Base-by-base conservation (phyloP, 306 rosid species). In the Notholithocarpus densiflorus region DNA sequence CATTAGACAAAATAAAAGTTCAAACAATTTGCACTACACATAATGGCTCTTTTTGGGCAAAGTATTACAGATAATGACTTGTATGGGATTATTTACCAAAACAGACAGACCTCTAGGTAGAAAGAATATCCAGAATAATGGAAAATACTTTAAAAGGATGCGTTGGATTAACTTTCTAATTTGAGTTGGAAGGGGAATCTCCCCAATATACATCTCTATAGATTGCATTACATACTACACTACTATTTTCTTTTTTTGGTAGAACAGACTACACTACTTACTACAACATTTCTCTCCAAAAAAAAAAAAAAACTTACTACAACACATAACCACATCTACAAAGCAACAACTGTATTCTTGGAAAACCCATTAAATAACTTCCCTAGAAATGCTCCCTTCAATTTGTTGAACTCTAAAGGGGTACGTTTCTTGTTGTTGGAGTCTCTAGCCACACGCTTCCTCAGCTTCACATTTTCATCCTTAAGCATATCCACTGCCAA, bases 391-490 rank as follows among this genome's bases (percentile, higher is more conserved):
- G 85, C 80, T 45, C 77, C 88, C 75, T 82, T 83, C 45, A 88
- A 32, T 72, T 82, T 89, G 88, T 76, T 89, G 75, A 89, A 79
- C 84, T 86, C 96, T 45, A 83, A 90, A 52, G 90, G 90, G 4
- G 77, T 84, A 80, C 77, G 78, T 84, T 87, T 90, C 70, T 82
- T 85, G 6, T 73, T 31, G 23, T 83, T 84, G 9, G 75, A 82
- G 27, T 85, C 88, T 78, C 72, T 82, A 9, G 87, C 79, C 74
- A 88, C 56, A 78, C 71, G 81, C 77, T 76, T 85, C 75, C 84
- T 92, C 83, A 92, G 89, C 82, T 74, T 79, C 48, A 78, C 79
- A 82, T 92, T 94, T 76, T 92, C 97, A 72, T 92, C 86, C 83
- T 88, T 92, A 76, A 92, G 82, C 81, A 92, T 1, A 85, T 90